Conservation (phyloP, 148 eudicot species). For the Chenopodium formosanum region DNA sequence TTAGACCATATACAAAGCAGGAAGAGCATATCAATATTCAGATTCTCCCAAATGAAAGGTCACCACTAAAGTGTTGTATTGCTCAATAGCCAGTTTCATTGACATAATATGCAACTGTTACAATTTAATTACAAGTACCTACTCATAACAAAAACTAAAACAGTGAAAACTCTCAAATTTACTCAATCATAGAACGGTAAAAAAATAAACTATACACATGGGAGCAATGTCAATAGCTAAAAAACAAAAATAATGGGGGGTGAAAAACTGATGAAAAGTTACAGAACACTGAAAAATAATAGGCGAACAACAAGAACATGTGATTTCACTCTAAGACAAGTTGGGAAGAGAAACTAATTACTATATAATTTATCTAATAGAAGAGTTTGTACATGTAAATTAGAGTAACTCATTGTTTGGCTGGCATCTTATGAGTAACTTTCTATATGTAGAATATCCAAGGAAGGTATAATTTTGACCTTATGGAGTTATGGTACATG, state of each 20-base stretch:
- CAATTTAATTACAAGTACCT: too few species aligned
- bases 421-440: not conserved
- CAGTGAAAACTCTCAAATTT: not conserved
- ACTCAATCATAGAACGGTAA: not conserved
- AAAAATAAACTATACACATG: not conserved
- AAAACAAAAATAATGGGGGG: not conserved
- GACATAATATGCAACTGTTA: too few species aligned
- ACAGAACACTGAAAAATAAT: not conserved
- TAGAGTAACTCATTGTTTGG: not conserved
- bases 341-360: not conserved
- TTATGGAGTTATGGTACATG: too few species aligned
- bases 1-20: not conserved
- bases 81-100: not conserved
- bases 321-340: slow-evolving; percentile 17
- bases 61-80: not conserved
- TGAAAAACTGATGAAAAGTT: not conserved
- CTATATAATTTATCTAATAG: not conserved
- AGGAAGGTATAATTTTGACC: not conserved
- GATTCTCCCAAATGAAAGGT: not conserved
- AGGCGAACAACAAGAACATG: slow-evolving; percentile 13
- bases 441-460: not conserved
- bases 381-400: not conserved
- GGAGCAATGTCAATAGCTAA: slow-evolving; percentile 1
- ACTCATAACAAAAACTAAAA: too few species aligned
- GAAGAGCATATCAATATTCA: not conserved